Percentiles rank a stretch among this genome's conserved stretches.
These are phyloP conservation scores for Pedinophyceae sp. DNA, from an alignment of 139 green algal genomes.

Conservation along the genomic window DNA sequence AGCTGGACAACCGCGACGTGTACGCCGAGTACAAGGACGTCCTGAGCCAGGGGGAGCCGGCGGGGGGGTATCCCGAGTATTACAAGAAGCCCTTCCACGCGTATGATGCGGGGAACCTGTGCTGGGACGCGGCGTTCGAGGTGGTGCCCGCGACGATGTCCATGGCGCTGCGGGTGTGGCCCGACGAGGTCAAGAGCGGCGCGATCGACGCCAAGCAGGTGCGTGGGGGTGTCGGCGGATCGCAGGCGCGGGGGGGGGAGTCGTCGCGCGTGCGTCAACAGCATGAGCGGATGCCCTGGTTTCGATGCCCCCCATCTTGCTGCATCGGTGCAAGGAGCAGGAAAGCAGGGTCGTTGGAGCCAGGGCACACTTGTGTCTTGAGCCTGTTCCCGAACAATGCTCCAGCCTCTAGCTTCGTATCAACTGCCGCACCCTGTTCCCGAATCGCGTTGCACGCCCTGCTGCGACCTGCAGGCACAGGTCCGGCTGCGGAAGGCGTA, in stretches of 20 bases:
- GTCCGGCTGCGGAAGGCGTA: too few species aligned
- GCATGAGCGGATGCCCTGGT: conserved; percentile 14
- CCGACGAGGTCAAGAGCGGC: conserved; percentile 13
- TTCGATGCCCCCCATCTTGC: neutral
- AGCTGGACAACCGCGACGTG: conserved; percentile 14
- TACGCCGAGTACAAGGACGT: conserved; percentile 20
- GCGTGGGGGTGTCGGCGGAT: neutral
- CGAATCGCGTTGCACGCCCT: too few species aligned
- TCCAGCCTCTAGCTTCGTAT: too few species aligned
- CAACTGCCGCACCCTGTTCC: too few species aligned
- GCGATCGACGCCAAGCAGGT: conserved; percentile 26
- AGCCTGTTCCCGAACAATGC: neutral
- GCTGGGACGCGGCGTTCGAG: conserved; percentile 49
- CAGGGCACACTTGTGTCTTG: neutral
- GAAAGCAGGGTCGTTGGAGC: neutral
- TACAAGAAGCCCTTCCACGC: conserved; percentile 63
- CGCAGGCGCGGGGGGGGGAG: neutral
- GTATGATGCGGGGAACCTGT: conserved; percentile 47
- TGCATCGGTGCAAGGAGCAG: neutral
- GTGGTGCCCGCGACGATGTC: conserved; percentile 42
- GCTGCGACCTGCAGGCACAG: too few species aligned
- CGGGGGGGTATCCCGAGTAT: conserved; percentile 43
- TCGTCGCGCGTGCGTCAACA: conserved; percentile 1
- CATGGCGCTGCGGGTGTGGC: conserved; percentile 37
- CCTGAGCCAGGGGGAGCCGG: conserved; percentile 27